These are phyloP conservation scores for Leptographium wingfieldii DNA, from an alignment of 2,329 filamentous ascomycete species.

Conservation along the genomic window DNA sequence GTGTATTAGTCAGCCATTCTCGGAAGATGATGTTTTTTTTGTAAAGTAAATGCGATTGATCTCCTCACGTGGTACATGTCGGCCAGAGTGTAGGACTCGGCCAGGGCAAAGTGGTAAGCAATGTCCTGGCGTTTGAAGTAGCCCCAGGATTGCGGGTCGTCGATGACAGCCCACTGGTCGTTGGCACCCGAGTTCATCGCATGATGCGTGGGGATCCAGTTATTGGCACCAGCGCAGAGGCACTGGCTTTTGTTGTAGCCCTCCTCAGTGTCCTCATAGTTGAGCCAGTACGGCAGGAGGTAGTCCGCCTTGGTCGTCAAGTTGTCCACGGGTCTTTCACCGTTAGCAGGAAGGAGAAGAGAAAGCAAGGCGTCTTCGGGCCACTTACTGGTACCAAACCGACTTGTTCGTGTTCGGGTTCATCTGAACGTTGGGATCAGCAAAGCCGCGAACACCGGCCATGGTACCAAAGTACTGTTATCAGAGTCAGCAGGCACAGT, in stretches of 20 bases:
- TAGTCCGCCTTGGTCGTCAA: slow-evolving; percentile 28
- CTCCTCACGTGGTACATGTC: slow-evolving; percentile 32
- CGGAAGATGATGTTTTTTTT: background rate
- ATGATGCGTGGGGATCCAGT: slow-evolving; percentile 36
- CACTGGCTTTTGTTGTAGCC: slow-evolving; percentile 34
- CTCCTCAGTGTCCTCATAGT: slow-evolving; percentile 31
- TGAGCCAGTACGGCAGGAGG: slow-evolving; percentile 39
- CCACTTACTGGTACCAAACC: slow-evolving; percentile 35
- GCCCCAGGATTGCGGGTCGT: slow-evolving; percentile 37
- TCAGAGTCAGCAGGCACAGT: background rate
- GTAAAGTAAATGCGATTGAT: background rate
- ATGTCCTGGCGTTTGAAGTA: slow-evolving; percentile 38
- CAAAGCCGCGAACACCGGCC: slow-evolving; percentile 40
- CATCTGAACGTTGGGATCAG: slow-evolving; percentile 38
- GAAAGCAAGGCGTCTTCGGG: background rate
- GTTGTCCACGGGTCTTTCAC: slow-evolving; percentile 19
- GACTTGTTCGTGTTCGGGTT: slow-evolving; percentile 29
- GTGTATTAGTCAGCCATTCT: slow-evolving; percentile 2
- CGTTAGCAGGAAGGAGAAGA: background rate
- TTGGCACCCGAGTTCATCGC: slow-evolving; percentile 37
- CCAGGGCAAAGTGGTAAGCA: slow-evolving; percentile 40
- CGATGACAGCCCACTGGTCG: slow-evolving; percentile 36
- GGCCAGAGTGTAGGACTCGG: slow-evolving; percentile 39
- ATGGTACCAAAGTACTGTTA: slow-evolving; percentile 39
- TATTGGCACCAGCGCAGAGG: slow-evolving; percentile 36